These are phyloP conservation scores for Fusarium sarcochroum DNA, from an alignment of 2,329 filamentous ascomycete species.

Conservation along the genomic window DNA sequence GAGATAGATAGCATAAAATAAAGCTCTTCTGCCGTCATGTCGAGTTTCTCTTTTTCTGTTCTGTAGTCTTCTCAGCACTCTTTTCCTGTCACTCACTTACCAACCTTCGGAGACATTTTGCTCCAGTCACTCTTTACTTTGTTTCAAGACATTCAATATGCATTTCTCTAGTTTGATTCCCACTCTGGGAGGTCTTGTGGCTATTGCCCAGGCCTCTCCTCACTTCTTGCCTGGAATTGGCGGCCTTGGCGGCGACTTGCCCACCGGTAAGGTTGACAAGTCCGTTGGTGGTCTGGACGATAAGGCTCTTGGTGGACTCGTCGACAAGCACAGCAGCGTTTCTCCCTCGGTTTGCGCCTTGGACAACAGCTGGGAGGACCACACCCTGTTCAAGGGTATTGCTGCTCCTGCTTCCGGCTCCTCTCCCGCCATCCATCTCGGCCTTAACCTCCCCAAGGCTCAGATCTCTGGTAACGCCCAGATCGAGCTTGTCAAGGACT, in stretches of 20 bases:
- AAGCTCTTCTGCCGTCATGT: not conserved
- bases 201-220: constrained; percentile 37
- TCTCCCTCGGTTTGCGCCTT: constrained; percentile 20
- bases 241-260: constrained; percentile 4
- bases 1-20: constrained; percentile 13
- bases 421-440: constrained; percentile 40
- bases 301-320: not conserved
- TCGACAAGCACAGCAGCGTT: not conserved
- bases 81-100: constrained; percentile 40
- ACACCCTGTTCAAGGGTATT: constrained; percentile 34
- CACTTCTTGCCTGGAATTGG: constrained; percentile 24
- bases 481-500: constrained; percentile 58
- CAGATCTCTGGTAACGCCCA: constrained; percentile 65
- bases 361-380: constrained; percentile 35
- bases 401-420: constrained; percentile 36
- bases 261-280: not conserved
- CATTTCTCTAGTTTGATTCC: constrained; percentile 37
- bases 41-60: not conserved
- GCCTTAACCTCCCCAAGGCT: constrained; percentile 45
- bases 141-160: constrained; percentile 26
- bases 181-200: constrained; percentile 37
- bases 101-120: constrained; percentile 27
- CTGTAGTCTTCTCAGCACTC: constrained; percentile 24
- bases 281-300: not conserved
- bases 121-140: constrained; percentile 45